Evolutionary conservation across 2,329 filamentous ascomycete species (phyloP), one percentile per base, ranked within the genome.

Genomic region (Fusarium sp.): DNA sequence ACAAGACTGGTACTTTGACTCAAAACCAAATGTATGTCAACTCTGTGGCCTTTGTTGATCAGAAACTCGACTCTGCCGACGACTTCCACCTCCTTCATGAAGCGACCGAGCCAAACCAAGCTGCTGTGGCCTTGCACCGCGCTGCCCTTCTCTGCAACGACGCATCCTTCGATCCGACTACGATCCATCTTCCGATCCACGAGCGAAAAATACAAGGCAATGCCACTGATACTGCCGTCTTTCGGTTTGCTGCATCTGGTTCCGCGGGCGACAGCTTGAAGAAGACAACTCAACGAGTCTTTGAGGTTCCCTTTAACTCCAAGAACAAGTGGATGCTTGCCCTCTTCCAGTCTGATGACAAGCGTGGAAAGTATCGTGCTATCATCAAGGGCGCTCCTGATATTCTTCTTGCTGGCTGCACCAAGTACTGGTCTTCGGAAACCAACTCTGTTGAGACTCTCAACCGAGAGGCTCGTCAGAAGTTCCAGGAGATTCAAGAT

Each of bases 301-400:
- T 84, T 48, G 81, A 86, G 59, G 81, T 87, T 6, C 84, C 86
- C 0, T 88, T 88, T 81, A 87, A 88, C 77, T 87, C 85, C 18
- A 87, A 86, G 77, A 87, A 86, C 75, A 88, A 88, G 66, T 87
- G 83, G 80, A 86, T 87, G 84, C 79, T 87, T n/a, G 85, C 83
- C 0, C 75, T 82, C n/a, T 82, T 81, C 54, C 69, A 73, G 6
- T 68, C 79, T 16, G 81, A 81, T 50, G 66, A 75, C 1, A 65
- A 69, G 2, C 52, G 65, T 14, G 76, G 71, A 10, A 54, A 78
- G 13, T 86, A 85, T 63, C 82, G 85, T 31, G 80, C 88, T 6
- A 86, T 86, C 67, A 84, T 89, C 74, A 89, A 89, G 79, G 88
- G 88, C 35, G 88, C 88, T 1, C 88, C 88, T 0, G 88, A 89